Percentiles rank a stretch among this genome's conserved stretches.
These are phyloP conservation scores for Penicillium sp. DNA, from an alignment of 2,329 filamentous ascomycete species.

Conservation along the genomic window DNA sequence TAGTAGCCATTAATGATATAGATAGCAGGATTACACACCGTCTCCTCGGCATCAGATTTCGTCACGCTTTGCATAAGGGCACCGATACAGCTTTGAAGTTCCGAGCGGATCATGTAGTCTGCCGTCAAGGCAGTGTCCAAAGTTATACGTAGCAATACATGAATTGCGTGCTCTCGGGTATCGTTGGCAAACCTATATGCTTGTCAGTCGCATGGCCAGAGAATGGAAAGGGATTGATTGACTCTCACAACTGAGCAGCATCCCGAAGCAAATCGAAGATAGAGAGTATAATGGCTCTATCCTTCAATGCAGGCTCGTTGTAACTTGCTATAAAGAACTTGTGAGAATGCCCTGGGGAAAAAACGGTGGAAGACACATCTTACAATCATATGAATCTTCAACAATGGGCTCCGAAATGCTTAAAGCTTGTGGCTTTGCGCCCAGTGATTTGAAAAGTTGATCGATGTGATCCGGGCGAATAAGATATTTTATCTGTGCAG, in stretches of 20 bases:
- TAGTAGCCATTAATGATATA: not conserved
- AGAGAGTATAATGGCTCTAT: conserved; percentile 30
- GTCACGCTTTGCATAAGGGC: conserved; percentile 30
- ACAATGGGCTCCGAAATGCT: conserved; percentile 29
- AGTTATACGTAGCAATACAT: conserved; percentile 38
- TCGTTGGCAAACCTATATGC: conserved; percentile 33
- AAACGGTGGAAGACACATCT: not conserved
- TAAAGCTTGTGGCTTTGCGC: conserved; percentile 53
- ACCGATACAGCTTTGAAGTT: conserved; percentile 35
- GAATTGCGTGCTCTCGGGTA: conserved; percentile 32
- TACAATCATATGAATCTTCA: conserved; percentile 28
- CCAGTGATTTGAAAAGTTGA: conserved; percentile 59
- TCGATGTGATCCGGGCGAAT: conserved; percentile 45
- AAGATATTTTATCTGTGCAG: conserved; percentile 31
- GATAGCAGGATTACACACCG: conserved; percentile 18
- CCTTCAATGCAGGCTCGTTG: conserved; percentile 14
- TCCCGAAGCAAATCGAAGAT: conserved; percentile 35
- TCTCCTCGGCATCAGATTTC: conserved; percentile 17
- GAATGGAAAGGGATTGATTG: not conserved
- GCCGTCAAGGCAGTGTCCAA: conserved; percentile 36
- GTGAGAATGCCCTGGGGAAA: conserved; percentile 4
- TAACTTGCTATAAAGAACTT: conserved; percentile 10
- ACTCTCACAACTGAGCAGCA: conserved; percentile 32
- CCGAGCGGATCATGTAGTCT: conserved; percentile 29
- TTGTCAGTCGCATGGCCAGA: conserved; percentile 7